Conservation (phyloP, 805 yeast species). For the Myxozyma lipomycoides region DNA sequence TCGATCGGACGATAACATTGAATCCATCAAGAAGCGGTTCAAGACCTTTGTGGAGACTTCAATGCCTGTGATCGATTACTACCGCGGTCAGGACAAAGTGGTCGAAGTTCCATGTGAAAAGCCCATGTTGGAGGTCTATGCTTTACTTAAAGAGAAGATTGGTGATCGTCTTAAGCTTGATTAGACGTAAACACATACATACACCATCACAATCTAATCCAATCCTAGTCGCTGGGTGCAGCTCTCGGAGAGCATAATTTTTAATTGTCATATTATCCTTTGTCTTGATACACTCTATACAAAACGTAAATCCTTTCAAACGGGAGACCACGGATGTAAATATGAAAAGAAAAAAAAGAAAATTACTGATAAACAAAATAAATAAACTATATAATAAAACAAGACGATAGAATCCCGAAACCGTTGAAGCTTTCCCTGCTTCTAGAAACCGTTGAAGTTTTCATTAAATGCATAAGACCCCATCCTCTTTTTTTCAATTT, state of each 20-base stretch:
- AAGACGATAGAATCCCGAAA: slow-evolving; percentile 3
- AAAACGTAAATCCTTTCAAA: too few species aligned
- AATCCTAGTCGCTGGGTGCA: too few species aligned
- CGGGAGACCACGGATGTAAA: too few species aligned
- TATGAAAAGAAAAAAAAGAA: too few species aligned
- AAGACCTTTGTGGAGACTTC: slow-evolving; percentile 79
- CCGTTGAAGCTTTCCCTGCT: slow-evolving; percentile 3
- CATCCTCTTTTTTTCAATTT: not conserved
- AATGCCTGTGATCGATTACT: slow-evolving; percentile 90
- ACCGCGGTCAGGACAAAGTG: slow-evolving; percentile 52
- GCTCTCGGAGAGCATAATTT: too few species aligned
- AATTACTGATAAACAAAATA: not conserved
- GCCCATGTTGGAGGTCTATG: slow-evolving; percentile 70
- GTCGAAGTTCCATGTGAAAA: slow-evolving; percentile 75
- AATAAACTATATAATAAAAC: not conserved
- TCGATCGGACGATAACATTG: slow-evolving; percentile 87
- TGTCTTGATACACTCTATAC: too few species aligned
- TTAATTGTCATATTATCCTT: too few species aligned
- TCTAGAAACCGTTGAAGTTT: slow-evolving; percentile 3
- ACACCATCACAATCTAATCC: too few species aligned
- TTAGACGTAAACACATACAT: too few species aligned
- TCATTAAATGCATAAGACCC: not conserved
- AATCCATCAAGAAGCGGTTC: slow-evolving; percentile 86
- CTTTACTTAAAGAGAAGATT: slow-evolving; percentile 63
- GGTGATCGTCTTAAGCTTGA: slow-evolving; percentile 36